Evolutionary conservation across 768 basidiomycete genomes (phyloP).

Genomic region (Pisolithus sp.): DNA sequence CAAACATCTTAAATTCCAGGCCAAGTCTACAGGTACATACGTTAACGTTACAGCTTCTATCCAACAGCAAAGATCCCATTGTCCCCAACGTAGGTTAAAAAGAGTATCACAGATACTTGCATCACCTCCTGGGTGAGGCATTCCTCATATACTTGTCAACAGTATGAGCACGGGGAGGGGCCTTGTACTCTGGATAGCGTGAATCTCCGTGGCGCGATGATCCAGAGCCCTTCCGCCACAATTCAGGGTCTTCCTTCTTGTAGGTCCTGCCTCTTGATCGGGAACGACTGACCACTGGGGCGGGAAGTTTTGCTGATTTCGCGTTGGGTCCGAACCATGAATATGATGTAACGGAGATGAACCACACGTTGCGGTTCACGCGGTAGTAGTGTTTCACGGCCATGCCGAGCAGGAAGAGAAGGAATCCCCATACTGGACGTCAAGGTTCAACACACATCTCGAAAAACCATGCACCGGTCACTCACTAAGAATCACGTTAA

Average conservation of each 20-base stretch:
- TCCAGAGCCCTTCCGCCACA: conserved; percentile 11
- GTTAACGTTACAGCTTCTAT: conserved; percentile 3
- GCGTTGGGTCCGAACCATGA: conserved; percentile 58
- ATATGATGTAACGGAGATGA: conserved; percentile 60
- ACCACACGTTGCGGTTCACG: conserved; percentile 54
- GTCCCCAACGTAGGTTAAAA: conserved; percentile 8
- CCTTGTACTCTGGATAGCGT: conserved; percentile 14
- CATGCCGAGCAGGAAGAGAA: conserved; percentile 39
- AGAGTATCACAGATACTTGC: conserved; percentile 7
- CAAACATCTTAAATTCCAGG: not conserved
- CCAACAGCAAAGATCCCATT: not conserved
- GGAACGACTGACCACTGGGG: conserved; percentile 33
- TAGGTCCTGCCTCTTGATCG: conserved; percentile 28
- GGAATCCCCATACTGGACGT: conserved; percentile 42
- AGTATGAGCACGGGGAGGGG: conserved; percentile 23
- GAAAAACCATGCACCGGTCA: conserved; percentile 4
- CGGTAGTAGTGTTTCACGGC: conserved; percentile 37
- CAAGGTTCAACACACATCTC: conserved; percentile 6
- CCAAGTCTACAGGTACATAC: conserved; percentile 11
- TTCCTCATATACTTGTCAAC: conserved; percentile 34
- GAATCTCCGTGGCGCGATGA: conserved; percentile 15
- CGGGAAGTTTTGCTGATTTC: conserved; percentile 34
- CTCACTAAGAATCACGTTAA: conserved; percentile 69
- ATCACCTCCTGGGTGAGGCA: conserved; percentile 42
- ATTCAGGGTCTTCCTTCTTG: conserved; percentile 24